A percentile compares a stretch with the other conserved stretches of the same genome.
phyloP scores from a whole-genome alignment of 2,329 filamentous ascomycete genomes.

The Aspergillus thermomutatus region DNA sequence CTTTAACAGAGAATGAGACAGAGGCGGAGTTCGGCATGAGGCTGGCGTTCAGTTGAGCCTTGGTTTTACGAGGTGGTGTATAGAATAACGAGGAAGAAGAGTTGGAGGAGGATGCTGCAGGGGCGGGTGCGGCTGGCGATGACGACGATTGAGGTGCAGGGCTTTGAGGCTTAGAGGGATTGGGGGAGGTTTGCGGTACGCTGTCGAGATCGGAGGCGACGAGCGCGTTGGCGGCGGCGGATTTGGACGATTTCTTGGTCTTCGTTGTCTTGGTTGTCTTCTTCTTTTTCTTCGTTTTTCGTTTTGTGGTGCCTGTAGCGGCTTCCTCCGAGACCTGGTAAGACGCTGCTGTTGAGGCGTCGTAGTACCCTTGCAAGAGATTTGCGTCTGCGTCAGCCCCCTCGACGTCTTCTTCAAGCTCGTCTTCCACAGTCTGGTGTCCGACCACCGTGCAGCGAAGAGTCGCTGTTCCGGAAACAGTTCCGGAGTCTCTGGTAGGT shows the following conservation, averaged over 20 bases:
- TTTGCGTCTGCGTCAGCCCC: conserved; percentile 35
- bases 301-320: conserved; percentile 25
- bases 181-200: conserved; percentile 12
- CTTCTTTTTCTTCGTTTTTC: conserved; percentile 37
- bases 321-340: conserved; percentile 21
- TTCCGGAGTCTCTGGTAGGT: conserved; percentile 69
- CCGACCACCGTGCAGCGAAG: conserved; percentile 80
- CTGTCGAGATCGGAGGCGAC: conserved; percentile 5
- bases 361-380: conserved; percentile 45
- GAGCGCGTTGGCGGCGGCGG: conserved; percentile 9
- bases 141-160: conserved; percentile 15
- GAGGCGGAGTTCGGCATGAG: conserved; percentile 77
- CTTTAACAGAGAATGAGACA: conserved; percentile 62
- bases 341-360: conserved; percentile 38
- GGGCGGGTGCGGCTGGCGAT: not conserved
- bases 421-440: conserved; percentile 47
- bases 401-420: conserved; percentile 43
- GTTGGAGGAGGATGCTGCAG: conserved; percentile 3
- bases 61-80: conserved; percentile 26
- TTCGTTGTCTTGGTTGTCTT: conserved; percentile 37
- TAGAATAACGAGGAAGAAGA: conserved; percentile 22
- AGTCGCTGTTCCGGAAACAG: conserved; percentile 65
- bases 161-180: conserved; percentile 19
- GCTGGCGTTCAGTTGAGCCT: conserved; percentile 65
- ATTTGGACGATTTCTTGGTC: conserved; percentile 28